A percentile compares a stretch with the other conserved stretches of the same genome.
Evolutionary conservation across 148 eudicot genomes (phyloP).

Genomic region (Fagopyrum esculentum): DNA sequence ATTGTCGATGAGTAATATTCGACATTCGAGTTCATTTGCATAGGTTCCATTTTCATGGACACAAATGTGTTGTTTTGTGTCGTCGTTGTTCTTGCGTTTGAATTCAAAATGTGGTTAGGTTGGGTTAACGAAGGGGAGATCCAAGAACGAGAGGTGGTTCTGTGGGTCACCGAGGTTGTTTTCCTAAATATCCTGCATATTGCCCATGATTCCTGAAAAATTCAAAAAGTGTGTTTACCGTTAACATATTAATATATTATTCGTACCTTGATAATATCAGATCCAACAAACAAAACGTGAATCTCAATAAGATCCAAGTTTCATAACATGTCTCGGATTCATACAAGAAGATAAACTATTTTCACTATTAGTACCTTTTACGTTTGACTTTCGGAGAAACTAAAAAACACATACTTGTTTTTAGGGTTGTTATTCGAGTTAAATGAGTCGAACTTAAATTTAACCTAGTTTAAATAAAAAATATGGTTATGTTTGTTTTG

Average conservation of each 20-base stretch:
- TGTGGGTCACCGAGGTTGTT: conserved; percentile 51
- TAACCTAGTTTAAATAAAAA: background rate
- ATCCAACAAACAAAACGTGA: background rate
- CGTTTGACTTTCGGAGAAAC: background rate
- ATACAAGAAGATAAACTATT: background rate
- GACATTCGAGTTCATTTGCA: background rate
- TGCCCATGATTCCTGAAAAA: conserved; percentile 79
- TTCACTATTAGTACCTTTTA: background rate
- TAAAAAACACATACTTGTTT: background rate
- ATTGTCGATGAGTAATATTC: conserved; percentile 7
- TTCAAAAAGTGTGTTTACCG: background rate
- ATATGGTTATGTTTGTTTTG: background rate
- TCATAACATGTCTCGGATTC: background rate
- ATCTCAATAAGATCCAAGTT: conserved; percentile 1
- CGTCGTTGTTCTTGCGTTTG: background rate
- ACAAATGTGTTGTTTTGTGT: background rate
- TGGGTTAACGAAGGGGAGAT: conserved; percentile 38
- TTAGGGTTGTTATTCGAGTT: background rate
- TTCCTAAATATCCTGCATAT: conserved; percentile 94
- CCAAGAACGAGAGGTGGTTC: conserved; percentile 72
- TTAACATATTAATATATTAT: background rate
- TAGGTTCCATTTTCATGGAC: conserved; percentile 1
- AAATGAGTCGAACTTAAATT: background rate
- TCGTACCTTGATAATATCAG: background rate
- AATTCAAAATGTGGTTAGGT: conserved; percentile 12